These are phyloP conservation scores for Inonotus obliquus DNA, from an alignment of 1,284 basidiomycete genomes.

Conservation along the genomic window DNA sequence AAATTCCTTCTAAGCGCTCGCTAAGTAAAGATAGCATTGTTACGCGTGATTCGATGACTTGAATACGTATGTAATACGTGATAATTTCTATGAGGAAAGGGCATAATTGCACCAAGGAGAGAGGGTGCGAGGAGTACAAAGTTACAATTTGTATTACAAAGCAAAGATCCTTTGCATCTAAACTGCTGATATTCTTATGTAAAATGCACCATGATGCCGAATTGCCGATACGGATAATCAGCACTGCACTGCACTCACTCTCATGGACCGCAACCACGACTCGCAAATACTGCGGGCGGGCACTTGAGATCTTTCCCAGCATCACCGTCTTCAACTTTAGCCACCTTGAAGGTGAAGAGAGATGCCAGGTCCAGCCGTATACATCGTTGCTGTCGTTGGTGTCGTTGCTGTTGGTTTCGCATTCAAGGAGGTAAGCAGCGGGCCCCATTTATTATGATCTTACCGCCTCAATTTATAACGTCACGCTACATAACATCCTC, in stretches of 20 bases:
- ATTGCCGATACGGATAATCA: not conserved
- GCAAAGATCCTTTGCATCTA: not conserved
- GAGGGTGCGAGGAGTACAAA: too few species aligned
- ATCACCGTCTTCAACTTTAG: too few species aligned
- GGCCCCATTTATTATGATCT: not conserved
- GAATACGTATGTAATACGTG: too few species aligned
- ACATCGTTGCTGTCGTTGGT: slow-evolving; percentile 9
- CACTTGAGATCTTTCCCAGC: not conserved
- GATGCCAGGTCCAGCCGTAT: slow-evolving; percentile 14
- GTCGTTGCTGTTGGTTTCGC: slow-evolving; percentile 6
- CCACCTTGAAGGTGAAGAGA: not conserved
- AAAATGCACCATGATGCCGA: not conserved
- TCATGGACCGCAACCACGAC: not conserved
- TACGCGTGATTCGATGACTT: too few species aligned
- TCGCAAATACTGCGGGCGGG: not conserved
- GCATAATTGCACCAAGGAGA: too few species aligned
- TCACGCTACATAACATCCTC: too few species aligned
- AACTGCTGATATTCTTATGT: not conserved
- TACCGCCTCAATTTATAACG: not conserved
- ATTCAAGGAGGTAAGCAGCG: slow-evolving; percentile 12
- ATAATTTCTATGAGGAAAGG: too few species aligned
- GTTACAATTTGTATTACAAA: too few species aligned
- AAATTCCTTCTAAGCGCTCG: too few species aligned
- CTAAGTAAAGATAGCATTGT: too few species aligned
- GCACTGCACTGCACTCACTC: not conserved